Base-by-base conservation (phyloP, 768 basidiomycete genomes). In the Hysterangium stoloniferum region DNA sequence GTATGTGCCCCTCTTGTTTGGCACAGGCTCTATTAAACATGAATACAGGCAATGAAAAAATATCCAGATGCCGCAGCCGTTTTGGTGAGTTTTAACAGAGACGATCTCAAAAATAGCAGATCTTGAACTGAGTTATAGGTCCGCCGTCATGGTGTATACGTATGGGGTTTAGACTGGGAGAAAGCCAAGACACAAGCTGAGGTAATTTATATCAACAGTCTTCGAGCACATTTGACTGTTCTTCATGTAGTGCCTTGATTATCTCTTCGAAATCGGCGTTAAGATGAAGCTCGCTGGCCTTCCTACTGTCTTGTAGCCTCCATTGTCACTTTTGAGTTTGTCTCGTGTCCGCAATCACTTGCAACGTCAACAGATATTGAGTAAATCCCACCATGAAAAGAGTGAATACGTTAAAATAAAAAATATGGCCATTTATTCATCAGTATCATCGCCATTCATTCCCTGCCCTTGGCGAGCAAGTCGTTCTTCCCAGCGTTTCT, bases 171-270 rank as follows among this genome's bases (percentile, higher is more conserved):
- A 41, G 78, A 86, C 61, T 92, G 89, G 89, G 79, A 89, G 65
- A 88, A 86, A 62, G 88, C 89, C 7, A 92, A 92, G 67, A 87
- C 87, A 0, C 89, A 92, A 60, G 80, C 86, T 1, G 89, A 92
- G 74, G 84, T 81, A 35, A 29, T 58, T 37, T 9, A n/a, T 45
- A 46, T 32, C 15, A 15, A 35, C 49, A 24, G 25, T n/a, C 15
- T 12, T 11, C n/a, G n/a, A n/a, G n/a, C n/a, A n/a, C n/a, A n/a
- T n/a, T n/a, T n/a, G n/a, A n/a, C n/a, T n/a, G n/a, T n/a, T n/a
- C 13, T 17, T 17, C 1, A 34, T 53, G 13, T 57, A 87, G 82
- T 94, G 91, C 63, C 75, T 93, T 27, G 91, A 94, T 62, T 94
- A 93, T 66, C 73, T 94, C 15, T 90, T 93, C 57, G 91, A 94